A percentile compares a stretch with the other conserved stretches of the same genome.
These are phyloP conservation scores for Pseudonitzschia delicatissima DNA, from an alignment of 108 stramenopile species.

Conservation along the genomic window DNA sequence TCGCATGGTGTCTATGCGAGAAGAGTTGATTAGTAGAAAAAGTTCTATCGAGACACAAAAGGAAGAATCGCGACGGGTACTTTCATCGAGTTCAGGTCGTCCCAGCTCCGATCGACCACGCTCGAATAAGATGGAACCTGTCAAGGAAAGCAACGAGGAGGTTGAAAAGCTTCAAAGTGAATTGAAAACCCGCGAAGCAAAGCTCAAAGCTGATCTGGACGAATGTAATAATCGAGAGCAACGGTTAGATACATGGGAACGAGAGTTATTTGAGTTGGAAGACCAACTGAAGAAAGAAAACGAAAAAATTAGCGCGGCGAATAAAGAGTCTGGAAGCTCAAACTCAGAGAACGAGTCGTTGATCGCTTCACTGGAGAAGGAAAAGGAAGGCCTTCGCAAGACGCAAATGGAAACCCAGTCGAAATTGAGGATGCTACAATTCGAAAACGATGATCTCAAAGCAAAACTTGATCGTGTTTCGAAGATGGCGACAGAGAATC, in stretches of 20 bases:
- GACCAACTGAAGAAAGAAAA: not conserved
- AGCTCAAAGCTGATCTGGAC: slow-evolving; percentile 9
- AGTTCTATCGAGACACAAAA: not conserved
- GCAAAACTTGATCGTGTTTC: slow-evolving; percentile 10
- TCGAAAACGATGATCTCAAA: slow-evolving; percentile 20
- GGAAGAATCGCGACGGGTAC: not conserved
- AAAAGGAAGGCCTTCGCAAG: not conserved
- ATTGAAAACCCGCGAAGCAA: slow-evolving; percentile 6
- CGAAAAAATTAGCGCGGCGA: not conserved
- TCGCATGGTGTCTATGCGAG: not conserved
- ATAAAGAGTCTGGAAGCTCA: not conserved
- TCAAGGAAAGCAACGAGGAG: not conserved
- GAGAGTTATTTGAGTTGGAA: slow-evolving; percentile 11
- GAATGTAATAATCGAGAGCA: slow-evolving; percentile 7
- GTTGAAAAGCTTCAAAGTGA: slow-evolving; percentile 3
- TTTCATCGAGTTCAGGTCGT: too few relatives aligned
- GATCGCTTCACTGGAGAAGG: not conserved
- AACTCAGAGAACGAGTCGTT: not conserved
- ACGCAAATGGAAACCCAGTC: not conserved
- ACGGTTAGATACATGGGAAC: slow-evolving; percentile 16
- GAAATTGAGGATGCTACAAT: slow-evolving; percentile 6
- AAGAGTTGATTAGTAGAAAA: not conserved
- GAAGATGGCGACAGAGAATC: not conserved
- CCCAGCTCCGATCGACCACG: too few relatives aligned
- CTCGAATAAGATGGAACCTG: too few relatives aligned